Percentiles rank a stretch among this genome's conserved stretches.
phyloP scores from a whole-genome alignment of 805 yeast species.

The Maudiozyma barnettii region DNA sequence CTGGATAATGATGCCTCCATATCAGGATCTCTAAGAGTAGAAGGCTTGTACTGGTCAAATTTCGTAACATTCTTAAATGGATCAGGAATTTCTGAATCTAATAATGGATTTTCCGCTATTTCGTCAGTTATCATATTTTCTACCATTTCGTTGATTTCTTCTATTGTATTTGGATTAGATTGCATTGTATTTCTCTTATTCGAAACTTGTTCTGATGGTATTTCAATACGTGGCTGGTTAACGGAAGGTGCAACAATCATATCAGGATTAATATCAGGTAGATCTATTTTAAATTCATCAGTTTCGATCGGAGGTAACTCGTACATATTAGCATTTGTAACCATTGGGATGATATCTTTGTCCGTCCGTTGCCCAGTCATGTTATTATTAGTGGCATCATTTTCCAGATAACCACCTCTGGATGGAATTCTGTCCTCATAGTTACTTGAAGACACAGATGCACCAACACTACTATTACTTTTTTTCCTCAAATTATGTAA shows the following conservation, averaged over 20 bases:
- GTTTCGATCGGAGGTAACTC: constrained; percentile 20
- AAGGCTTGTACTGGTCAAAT: constrained; percentile 24
- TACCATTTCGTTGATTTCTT: constrained; percentile 30
- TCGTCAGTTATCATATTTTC: constrained; percentile 22
- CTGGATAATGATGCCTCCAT: constrained; percentile 9
- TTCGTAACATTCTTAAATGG: constrained; percentile 23
- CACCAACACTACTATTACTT: constrained; percentile 12
- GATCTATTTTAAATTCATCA: constrained; percentile 15
- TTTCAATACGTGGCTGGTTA: neutral
- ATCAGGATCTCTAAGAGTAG: constrained; percentile 14
- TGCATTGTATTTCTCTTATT: constrained; percentile 6
- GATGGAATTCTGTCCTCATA: neutral
- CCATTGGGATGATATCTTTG: constrained; percentile 6
- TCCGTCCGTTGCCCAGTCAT: no score
- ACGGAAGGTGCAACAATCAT: neutral
- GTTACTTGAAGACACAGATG: constrained; percentile 2
- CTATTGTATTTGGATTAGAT: constrained; percentile 17
- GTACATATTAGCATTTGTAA: constrained; percentile 12
- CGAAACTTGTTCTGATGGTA: no score
- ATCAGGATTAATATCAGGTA: constrained; percentile 9
- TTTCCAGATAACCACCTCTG: neutral
- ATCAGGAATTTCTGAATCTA: constrained; percentile 7
- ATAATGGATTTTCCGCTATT: constrained; percentile 1
- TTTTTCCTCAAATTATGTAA: constrained; percentile 21
- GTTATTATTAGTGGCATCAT: neutral